Base-by-base conservation (phyloP, 2,329 filamentous ascomycete genomes). In the Alternaria incomplexa region DNA sequence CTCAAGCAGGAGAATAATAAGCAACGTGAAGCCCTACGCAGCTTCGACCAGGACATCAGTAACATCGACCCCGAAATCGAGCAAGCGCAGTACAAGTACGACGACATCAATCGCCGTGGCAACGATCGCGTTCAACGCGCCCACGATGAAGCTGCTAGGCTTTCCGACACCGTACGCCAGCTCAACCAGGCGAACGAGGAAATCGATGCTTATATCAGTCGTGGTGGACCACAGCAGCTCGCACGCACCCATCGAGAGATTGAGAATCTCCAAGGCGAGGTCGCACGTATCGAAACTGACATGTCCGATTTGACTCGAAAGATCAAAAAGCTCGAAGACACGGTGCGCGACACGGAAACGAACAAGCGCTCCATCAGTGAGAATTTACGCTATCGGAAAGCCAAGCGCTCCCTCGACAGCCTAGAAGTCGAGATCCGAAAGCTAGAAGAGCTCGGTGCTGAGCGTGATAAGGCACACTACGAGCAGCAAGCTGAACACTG, bases 301-400 rank as follows among this genome's bases (percentile, higher is more conserved):
- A 89, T 92, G 73, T 82, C 82, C 12, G 83, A 88, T 48, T 82
- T 96, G 56, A 90, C 89, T 3, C 84, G 86, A 23, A 87, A 91
- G 58, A 89, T 92, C 64, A 96, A 96, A 79, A 89, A 90, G 70
- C 86, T 97, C 54, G 91, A 91, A 67, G 87, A 91, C 52, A 90
- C 93, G 56, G 86, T 94, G 55, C 88, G 89, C 71, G 93, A 93
- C 73, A 91, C 92, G 60, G 91, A 94, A 67, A 89, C 90, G 62
- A 94, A 90, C 59, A 95, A 93, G 81, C 91, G 92, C 72, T 93
- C 92, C 67, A 97, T 99, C 70, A 85, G 85, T 22, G 93, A 98
- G 77, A 99, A 99, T 73, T 83, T 98, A 55, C 90, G 90, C 65
- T 97, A 93, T 77, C 91, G 96, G 61, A 90, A 91, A 75, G 90